Conservation (phyloP, 208 protist genomes). For the Zelonia costaricensis region DNA sequence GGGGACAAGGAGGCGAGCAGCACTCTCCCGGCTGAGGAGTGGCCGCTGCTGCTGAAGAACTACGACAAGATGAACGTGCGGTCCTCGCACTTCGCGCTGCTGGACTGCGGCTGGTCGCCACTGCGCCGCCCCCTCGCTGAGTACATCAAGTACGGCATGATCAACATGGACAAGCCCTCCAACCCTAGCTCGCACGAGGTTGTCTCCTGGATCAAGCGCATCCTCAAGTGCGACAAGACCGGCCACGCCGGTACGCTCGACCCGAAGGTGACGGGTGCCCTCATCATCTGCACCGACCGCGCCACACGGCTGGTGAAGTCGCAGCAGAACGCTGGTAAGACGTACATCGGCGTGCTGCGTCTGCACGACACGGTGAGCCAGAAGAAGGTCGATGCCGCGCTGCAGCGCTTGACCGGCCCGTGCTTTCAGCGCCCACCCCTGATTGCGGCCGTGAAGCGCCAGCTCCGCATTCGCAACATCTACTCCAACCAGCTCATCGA, state of each 20-base stretch:
- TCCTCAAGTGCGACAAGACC: conserved; percentile 99
- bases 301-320: conserved; percentile 99
- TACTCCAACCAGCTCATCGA: conserved; percentile 99
- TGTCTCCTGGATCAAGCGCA: conserved; percentile 99
- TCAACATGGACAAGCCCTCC: conserved; percentile 99
- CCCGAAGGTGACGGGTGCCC: conserved; percentile 98
- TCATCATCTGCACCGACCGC: conserved; percentile 99
- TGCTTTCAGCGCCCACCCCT: conserved; percentile 99
- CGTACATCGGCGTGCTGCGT: conserved; percentile 98
- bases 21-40: conserved; percentile 92
- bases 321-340: conserved; percentile 99
- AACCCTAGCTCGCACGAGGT: conserved; percentile 99
- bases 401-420: conserved; percentile 97
- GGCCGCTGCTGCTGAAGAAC: conserved; percentile 99
- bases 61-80: conserved; percentile 98
- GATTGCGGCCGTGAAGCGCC: conserved; percentile 98
- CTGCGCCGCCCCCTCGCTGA: conserved; percentile 97
- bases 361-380: conserved; percentile 95
- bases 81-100: conserved; percentile 97
- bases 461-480: conserved; percentile 99
- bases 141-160: conserved; percentile 99
- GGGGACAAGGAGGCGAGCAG: conserved; percentile 55
- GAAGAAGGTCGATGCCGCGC: conserved; percentile 86
- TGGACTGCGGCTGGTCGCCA: conserved; percentile 97
- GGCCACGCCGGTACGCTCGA: conserved; percentile 99